Conservation (phyloP, 2,329 filamentous ascomycete species). For the Cordyceps fumosorosea region DNA sequence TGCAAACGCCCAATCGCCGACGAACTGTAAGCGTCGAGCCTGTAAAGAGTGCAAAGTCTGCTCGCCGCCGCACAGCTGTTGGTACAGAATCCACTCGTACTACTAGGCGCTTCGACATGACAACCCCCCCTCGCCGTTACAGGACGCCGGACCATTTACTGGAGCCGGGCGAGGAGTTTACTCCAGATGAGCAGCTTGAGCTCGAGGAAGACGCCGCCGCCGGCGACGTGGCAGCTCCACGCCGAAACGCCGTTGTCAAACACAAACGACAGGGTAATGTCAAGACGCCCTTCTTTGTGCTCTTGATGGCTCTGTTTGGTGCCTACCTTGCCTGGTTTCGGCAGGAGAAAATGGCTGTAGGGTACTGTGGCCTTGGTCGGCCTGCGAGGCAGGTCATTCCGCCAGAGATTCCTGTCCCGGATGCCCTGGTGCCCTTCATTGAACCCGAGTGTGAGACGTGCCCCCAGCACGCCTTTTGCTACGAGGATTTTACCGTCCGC, state of each 20-base stretch:
- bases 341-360: constrained; percentile 92
- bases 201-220: constrained; percentile 60
- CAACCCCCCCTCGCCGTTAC: constrained; percentile 32
- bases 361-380: constrained; percentile 83
- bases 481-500: constrained; percentile 63
- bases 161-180: constrained; percentile 85
- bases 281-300: constrained; percentile 61
- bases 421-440: constrained; percentile 62
- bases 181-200: constrained; percentile 80
- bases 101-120: constrained; percentile 53
- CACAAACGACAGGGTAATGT: constrained; percentile 38
- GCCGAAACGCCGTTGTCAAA: constrained; percentile 33
- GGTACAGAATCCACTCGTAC: constrained; percentile 23
- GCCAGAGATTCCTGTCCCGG: constrained; percentile 53
- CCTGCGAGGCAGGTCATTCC: constrained; percentile 47
- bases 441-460: constrained; percentile 84
- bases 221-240: constrained; percentile 40
- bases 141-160: constrained; percentile 34
- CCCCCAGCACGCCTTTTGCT: constrained; percentile 85
- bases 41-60: constrained; percentile 35
- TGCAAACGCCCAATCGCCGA: constrained; percentile 44
- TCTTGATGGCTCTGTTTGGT: constrained; percentile 62
- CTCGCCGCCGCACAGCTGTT: constrained; percentile 39
- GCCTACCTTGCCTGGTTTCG: constrained; percentile 79
- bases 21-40: constrained; percentile 39